Evolutionary conservation across 2,329 filamentous ascomycete genomes (phyloP).

Genomic region (Colletotrichum tofieldiae): DNA sequence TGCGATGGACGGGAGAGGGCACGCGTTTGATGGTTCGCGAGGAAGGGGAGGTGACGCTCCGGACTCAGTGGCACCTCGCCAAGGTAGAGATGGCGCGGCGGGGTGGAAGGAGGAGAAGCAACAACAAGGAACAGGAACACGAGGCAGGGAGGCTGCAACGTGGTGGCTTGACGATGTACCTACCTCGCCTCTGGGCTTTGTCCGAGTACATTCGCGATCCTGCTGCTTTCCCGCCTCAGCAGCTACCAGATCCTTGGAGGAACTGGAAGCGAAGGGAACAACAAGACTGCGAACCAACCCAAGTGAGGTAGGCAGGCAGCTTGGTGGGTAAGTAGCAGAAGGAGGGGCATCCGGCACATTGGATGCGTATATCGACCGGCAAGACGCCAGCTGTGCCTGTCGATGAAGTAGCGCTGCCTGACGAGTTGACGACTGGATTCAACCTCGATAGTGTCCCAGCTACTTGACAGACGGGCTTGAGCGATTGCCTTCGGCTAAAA

Average conservation of each 20-base stretch:
- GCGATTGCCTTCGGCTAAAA: slow-evolving; percentile 29
- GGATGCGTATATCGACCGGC: no score
- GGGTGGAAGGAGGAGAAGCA: slow-evolving; percentile 5
- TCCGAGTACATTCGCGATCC: background rate
- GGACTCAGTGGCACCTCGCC: slow-evolving; percentile 16
- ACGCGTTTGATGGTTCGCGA: background rate
- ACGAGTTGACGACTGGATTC: background rate
- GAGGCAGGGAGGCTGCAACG: slow-evolving; percentile 15
- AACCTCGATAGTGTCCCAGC: background rate
- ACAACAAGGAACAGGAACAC: slow-evolving; percentile 15
- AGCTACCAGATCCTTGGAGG: background rate
- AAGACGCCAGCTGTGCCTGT: background rate
- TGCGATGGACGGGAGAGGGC: slow-evolving; percentile 1
- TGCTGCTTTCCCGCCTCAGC: background rate
- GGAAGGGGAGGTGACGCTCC: slow-evolving; percentile 1
- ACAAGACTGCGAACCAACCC: background rate
- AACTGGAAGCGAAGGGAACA: background rate
- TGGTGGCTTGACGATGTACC: slow-evolving; percentile 24
- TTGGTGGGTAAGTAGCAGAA: background rate
- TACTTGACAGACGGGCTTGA: slow-evolving; percentile 9
- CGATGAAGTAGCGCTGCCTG: background rate
- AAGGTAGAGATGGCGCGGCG: slow-evolving; percentile 13
- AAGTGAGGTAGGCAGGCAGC: background rate
- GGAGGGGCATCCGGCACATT: background rate
- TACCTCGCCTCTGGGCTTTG: background rate